Base-by-base conservation (phyloP, 202 grass and related monocot species). In the Alloteropsis angusta region DNA sequence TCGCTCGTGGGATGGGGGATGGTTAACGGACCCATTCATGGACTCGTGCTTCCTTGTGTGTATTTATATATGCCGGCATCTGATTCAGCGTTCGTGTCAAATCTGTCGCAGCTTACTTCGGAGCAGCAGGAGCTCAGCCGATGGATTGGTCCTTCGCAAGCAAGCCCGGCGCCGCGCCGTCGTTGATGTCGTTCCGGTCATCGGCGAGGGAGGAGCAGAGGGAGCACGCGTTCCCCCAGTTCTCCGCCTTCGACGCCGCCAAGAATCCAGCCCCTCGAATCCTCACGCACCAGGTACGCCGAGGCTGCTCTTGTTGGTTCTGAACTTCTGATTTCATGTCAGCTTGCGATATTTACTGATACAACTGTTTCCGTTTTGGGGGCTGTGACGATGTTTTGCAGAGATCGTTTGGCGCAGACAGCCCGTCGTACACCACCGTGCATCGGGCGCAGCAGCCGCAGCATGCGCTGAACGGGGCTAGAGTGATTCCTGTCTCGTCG, bases 101-200 rank as follows among this genome's bases (percentile, higher is more conserved):
- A 75, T 65, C 73, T 39, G 28, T 63, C 64, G 16, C 91, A 98
- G 95, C 18, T 79, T 80, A 68, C 73, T 87, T 88, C 13, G 85
- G 83, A 73, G 78, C 66, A 58, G 78, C 52, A 72, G 88, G 69
- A 68, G 80, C 75, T 14, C 63, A 85, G 32, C 74, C 69, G 13
- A 74, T 92, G 74, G 82, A 93, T 37, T 97, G 94, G 94, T 86
- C 91, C 3, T 94, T 87, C 47, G 79, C 76, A 7, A 87, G 52
- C 79, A 90, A 82, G 61, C 37, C 79, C 70, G 48, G 83, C 46
- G 65, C 69, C 14, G 60, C 77, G 49, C 92, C 80, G 64, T 78
- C 86, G 74, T 88, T 95, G 61, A 93, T 95, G 87, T 89, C 92
- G 26, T 89, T 89, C 82, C 65, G 89, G 82, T 78, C 81, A 22